A percentile compares a stretch with the other conserved stretches of the same genome.
Conservation (phyloP, 495 filamentous ascomycete species). For the Pyronema omphalodes region DNA sequence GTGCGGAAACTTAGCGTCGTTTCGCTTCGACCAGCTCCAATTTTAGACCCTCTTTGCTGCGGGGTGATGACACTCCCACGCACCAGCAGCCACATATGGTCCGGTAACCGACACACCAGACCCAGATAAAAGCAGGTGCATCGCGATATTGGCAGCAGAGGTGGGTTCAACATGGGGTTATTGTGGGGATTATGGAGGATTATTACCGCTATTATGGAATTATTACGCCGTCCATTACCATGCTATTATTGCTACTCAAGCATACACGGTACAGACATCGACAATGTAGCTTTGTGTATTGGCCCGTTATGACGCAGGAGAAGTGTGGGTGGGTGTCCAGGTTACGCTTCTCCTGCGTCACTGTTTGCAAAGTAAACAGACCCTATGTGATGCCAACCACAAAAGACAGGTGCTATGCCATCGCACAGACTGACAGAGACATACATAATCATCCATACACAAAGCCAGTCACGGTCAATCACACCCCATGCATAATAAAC, state of each 20-base stretch:
- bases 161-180: neutral
- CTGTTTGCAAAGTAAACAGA: constrained; percentile 5
- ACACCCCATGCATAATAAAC: no score
- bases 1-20: constrained; percentile 20
- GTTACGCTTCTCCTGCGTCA: constrained; percentile 5
- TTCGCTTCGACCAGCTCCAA: constrained; percentile 23
- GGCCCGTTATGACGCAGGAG: no score
- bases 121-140: constrained; percentile 6
- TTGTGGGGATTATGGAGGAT: neutral
- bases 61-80: constrained; percentile 21
- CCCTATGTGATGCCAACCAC: constrained; percentile 1
- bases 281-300: no score
- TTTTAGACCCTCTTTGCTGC: constrained; percentile 24
- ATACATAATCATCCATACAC: no score
- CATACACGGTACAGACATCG: no score
- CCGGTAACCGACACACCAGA: constrained; percentile 14
- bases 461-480: no score
- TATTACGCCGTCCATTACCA: no score
- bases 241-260: no score
- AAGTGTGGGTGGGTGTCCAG: neutral
- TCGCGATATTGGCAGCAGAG: constrained; percentile 1
- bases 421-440: no score
- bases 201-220: no score
- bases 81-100: constrained; percentile 21
- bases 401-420: no score